Evolutionary conservation across 2,329 filamentous ascomycete genomes (phyloP).

Genomic region (Herpotrichia juniperi): DNA sequence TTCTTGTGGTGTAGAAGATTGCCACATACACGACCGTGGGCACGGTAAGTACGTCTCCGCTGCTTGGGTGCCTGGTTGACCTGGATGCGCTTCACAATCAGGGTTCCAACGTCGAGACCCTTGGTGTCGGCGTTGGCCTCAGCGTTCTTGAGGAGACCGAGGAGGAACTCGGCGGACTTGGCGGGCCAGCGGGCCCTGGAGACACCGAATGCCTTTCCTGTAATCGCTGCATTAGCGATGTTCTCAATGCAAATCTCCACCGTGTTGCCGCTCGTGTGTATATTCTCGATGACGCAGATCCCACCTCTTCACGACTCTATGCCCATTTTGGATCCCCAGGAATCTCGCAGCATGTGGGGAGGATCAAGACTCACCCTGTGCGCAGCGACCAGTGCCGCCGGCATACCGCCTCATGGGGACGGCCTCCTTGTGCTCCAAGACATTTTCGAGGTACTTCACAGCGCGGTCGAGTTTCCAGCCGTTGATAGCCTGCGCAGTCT

Average conservation of each 20-base stretch:
- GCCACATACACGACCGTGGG: conserved; percentile 96
- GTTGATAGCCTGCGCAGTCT: conserved; percentile 99
- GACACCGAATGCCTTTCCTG: conserved; percentile 99
- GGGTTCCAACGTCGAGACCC: conserved; percentile 81
- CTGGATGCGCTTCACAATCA: conserved; percentile 99
- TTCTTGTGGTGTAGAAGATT: not conserved
- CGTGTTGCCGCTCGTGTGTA: not conserved
- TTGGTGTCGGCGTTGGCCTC: conserved; percentile 54
- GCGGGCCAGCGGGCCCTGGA: conserved; percentile 97
- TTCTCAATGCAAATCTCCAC: not conserved
- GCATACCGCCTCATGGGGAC: conserved; percentile 98
- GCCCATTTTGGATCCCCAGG: conserved; percentile 1
- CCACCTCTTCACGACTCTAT: not conserved
- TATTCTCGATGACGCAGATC: not conserved
- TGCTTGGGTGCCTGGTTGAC: conserved; percentile 99
- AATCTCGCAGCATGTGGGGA: not conserved
- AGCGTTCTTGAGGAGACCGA: conserved; percentile 76
- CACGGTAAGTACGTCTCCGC: conserved; percentile 98
- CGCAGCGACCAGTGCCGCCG: conserved; percentile 91
- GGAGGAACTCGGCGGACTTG: conserved; percentile 98
- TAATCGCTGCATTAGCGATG: conserved; percentile 18
- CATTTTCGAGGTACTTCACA: conserved; percentile 96
- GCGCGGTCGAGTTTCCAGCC: conserved; percentile 98
- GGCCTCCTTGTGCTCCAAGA: conserved; percentile 94
- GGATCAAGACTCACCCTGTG: conserved; percentile 83